Evolutionary conservation across 2,329 filamentous ascomycete species (phyloP).

Genomic region (Chaetomium strumarium): DNA sequence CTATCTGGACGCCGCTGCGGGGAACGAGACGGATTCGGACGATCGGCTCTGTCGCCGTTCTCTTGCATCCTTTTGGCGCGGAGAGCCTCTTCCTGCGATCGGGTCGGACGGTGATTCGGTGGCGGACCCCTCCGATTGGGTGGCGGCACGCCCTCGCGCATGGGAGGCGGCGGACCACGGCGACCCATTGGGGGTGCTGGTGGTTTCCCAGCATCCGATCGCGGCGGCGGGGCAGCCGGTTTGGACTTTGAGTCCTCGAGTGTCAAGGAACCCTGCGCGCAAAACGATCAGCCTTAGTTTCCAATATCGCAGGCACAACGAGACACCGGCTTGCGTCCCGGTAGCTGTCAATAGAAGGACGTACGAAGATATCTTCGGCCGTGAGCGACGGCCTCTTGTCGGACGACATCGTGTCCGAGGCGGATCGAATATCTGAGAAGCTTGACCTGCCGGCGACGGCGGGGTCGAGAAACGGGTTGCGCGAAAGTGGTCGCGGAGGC

Average conservation of each 20-base stretch:
- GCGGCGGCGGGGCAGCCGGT: slow-evolving; percentile 19
- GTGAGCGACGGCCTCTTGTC: slow-evolving; percentile 46
- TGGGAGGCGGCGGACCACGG: slow-evolving; percentile 35
- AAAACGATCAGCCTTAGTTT: slow-evolving; percentile 42
- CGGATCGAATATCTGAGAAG: slow-evolving; percentile 32
- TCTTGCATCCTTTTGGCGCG: slow-evolving; percentile 41
- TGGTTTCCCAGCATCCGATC: slow-evolving; percentile 27
- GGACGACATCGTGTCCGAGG: slow-evolving; percentile 45
- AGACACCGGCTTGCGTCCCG: background rate
- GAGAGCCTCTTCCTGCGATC: slow-evolving; percentile 61
- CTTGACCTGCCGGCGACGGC: slow-evolving; percentile 30
- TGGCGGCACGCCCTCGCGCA: slow-evolving; percentile 45
- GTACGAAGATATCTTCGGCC: slow-evolving; percentile 71
- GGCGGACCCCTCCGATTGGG: slow-evolving; percentile 39
- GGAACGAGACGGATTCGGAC: slow-evolving; percentile 30
- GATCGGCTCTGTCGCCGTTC: slow-evolving; percentile 32
- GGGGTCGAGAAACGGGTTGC: slow-evolving; percentile 70
- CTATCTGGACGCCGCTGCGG: slow-evolving; percentile 33
- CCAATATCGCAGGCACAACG: slow-evolving; percentile 1
- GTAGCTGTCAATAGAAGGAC: slow-evolving; percentile 35
- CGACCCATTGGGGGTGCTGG: slow-evolving; percentile 34
- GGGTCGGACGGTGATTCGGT: slow-evolving; percentile 52
- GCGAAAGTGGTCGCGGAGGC: slow-evolving; percentile 56
- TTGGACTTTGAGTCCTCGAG: slow-evolving; percentile 52
- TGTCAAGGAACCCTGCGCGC: slow-evolving; percentile 61